Conservation (phyloP, 768 basidiomycete species). For the Termitomyces bulborhizus region DNA sequence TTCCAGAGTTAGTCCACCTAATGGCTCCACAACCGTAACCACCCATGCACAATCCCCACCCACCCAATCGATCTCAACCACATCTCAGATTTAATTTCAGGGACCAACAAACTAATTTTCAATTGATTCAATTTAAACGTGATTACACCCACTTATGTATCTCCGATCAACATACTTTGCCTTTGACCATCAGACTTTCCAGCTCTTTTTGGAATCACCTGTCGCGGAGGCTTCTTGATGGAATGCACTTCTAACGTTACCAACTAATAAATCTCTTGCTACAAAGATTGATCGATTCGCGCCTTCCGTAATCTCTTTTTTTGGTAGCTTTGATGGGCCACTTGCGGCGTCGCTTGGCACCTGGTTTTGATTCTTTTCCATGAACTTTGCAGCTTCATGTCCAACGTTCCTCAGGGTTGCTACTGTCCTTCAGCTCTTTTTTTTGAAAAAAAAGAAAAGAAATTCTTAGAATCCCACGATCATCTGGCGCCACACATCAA, state of each 20-base stretch:
- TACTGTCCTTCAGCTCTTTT: background rate
- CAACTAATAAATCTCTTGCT: background rate
- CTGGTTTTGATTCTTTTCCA: background rate
- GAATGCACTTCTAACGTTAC: background rate
- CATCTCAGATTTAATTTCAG: conserved; percentile 11
- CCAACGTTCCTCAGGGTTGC: background rate
- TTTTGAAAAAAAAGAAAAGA: no score
- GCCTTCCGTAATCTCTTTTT: background rate
- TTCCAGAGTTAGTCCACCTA: no score
- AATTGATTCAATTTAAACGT: conserved; percentile 2
- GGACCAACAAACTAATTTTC: conserved; percentile 3
- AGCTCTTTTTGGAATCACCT: background rate
- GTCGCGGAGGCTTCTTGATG: background rate
- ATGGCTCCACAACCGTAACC: background rate
- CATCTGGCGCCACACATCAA: conserved; percentile 6
- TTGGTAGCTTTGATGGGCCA: background rate
- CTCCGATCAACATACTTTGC: conserved; percentile 6
- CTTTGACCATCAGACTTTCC: background rate
- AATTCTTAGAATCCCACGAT: no score
- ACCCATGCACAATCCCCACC: background rate
- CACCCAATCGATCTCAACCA: conserved; percentile 6
- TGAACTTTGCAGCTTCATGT: background rate
- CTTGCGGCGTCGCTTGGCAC: background rate
- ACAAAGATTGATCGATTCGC: conserved; percentile 1
- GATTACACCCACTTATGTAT: background rate